These are phyloP conservation scores for Exobasidium rhododendri DNA, from an alignment of 1,284 basidiomycete genomes.

Conservation along the genomic window DNA sequence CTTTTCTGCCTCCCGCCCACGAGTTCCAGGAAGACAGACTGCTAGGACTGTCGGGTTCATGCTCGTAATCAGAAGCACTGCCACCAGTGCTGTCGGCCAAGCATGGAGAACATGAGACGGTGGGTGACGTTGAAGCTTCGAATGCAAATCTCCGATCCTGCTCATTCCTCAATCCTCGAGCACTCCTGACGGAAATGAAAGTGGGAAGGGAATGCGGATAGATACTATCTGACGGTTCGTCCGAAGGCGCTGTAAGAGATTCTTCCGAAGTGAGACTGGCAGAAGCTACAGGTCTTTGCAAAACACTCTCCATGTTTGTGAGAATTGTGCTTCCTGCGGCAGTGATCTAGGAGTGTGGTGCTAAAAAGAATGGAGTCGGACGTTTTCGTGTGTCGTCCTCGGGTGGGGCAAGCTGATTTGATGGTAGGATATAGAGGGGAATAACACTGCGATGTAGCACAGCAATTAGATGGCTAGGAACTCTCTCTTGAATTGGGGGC, in stretches of 20 bases:
- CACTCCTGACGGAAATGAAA: neutral
- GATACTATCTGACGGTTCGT: neutral
- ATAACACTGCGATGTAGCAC: too few species aligned
- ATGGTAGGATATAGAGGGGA: too few species aligned
- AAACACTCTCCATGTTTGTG: neutral
- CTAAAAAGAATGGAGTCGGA: too few species aligned
- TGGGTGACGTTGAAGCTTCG: neutral
- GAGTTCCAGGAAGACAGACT: conserved; percentile 44
- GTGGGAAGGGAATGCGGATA: neutral
- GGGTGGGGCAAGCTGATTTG: too few species aligned
- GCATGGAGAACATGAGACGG: neutral
- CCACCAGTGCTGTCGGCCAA: conserved; percentile 1
- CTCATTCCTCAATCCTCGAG: neutral
- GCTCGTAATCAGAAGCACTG: conserved; percentile 16
- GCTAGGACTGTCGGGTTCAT: conserved; percentile 33
- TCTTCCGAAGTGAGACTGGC: neutral
- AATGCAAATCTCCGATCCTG: neutral
- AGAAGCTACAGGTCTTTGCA: neutral
- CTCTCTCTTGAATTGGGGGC: too few species aligned
- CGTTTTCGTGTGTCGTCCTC: too few species aligned
- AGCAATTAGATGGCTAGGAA: too few species aligned
- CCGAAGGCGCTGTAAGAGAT: neutral
- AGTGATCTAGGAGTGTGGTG: too few species aligned
- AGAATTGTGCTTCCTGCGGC: too few species aligned
- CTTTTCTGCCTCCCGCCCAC: conserved; percentile 28